Evolutionary conservation across 208 protist genomes (phyloP), one percentile per base, ranked within the genome.

Genomic region (Crithidia sp.): DNA sequence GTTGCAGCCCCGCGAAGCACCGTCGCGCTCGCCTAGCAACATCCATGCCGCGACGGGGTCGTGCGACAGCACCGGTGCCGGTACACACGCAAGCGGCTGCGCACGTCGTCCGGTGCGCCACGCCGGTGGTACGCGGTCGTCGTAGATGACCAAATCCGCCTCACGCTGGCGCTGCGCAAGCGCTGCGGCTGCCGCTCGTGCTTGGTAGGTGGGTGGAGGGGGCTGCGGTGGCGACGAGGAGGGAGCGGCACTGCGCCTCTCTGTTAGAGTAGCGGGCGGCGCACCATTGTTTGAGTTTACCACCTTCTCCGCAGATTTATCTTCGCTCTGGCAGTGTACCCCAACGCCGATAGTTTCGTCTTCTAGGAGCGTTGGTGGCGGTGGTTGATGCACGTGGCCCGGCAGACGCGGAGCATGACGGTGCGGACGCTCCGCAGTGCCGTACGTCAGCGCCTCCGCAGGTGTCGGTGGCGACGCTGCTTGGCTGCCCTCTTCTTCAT

Each of bases 81-180:
- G 16, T 12, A 4, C 36, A 3, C 40, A 16, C 0, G n/a, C 64
- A 37, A 66, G n/a, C 8, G 56, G 36, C 63, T 65, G 17, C 56
- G 64, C 64, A 45, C 66, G 47, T 8, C 50, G 39, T 44, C 61
- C 50, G 8, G 45, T 62, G 17, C 61, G 67, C 54, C 45, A 50
- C 61, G 39, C 59, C 39, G 74, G 74, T 5, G 74, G 74, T 43
- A 79, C 74, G 28, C 74, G 67, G 57, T 79, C 74, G 49, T 79
- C 74, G 50, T 79, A 73, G 36, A 79, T 69, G 8, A 74, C 45
- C 13, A 79, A 45, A 4, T 59, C 59, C 0, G 74, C 67, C 67
- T 79, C 74, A 19, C 60, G 44, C 49, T 79, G 43, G 28, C 74
- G 67, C 53, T 69, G 74, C 10, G 45, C 41, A 10, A 67, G 65